These are phyloP conservation scores for Rhizophagus sp. DNA, from an alignment of 192 early-diverging fungal genomes.

Conservation along the genomic window DNA sequence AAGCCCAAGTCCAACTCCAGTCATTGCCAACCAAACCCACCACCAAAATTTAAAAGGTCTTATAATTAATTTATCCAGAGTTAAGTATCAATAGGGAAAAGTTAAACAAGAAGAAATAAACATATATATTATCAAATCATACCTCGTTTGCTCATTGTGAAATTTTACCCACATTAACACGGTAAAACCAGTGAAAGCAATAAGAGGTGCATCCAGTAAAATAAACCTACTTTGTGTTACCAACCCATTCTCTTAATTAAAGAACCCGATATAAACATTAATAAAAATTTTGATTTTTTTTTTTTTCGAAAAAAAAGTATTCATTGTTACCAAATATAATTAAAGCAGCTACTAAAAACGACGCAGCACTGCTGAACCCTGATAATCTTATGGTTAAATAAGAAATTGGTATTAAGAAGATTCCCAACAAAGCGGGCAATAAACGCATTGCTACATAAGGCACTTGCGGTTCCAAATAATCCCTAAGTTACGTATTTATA, in stretches of 20 bases:
- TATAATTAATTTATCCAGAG: neutral
- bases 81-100: neutral
- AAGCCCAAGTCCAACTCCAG: constrained; percentile 78
- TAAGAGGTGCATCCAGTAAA: constrained; percentile 86
- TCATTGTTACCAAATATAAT: constrained; percentile 70
- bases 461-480: constrained; percentile 85
- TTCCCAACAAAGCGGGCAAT: constrained; percentile 75
- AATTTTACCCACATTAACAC: constrained; percentile 90
- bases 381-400: constrained; percentile 83
- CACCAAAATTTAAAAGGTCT: constrained; percentile 77
- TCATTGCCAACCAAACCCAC: constrained; percentile 86
- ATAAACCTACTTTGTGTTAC: constrained; percentile 90
- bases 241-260: constrained; percentile 76
- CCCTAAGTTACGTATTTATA: constrained; percentile 44
- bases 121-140: neutral
- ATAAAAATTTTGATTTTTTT: neutral
- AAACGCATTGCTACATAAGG: constrained; percentile 88
- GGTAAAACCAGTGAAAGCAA: constrained; percentile 82
- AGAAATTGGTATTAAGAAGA: constrained; percentile 78
- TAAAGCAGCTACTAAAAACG: constrained; percentile 76
- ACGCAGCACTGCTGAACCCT: constrained; percentile 73
- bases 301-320: neutral
- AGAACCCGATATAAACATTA: neutral
- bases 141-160: constrained; percentile 59
- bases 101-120: neutral